These are phyloP conservation scores for Pichia membranifaciens DNA, from an alignment of 805 yeast genomes.

Conservation along the genomic window DNA sequence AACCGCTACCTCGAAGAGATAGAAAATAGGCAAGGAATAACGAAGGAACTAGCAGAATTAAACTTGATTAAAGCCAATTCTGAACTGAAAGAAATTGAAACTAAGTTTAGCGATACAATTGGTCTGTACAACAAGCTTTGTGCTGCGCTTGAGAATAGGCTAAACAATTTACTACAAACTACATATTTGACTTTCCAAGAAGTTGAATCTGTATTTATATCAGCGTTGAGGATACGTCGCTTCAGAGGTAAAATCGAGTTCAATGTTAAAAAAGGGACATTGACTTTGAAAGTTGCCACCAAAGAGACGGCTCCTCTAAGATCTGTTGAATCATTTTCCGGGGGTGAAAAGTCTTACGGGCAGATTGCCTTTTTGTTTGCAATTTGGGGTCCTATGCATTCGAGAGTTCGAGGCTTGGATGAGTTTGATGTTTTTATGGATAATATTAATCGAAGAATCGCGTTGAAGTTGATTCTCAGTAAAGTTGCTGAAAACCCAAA, in stretches of 20 bases:
- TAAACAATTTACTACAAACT: constrained; percentile 36
- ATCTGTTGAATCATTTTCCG: constrained; percentile 79
- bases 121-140: constrained; percentile 26
- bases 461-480: constrained; percentile 65
- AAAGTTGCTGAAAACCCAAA: constrained; percentile 58
- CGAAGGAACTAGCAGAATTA: constrained; percentile 49
- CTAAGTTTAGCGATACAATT: constrained; percentile 33
- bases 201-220: constrained; percentile 52
- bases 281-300: constrained; percentile 58
- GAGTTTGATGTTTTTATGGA: constrained; percentile 99
- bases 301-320: constrained; percentile 53
- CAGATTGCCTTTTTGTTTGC: constrained; percentile 84
- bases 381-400: constrained; percentile 90
- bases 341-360: constrained; percentile 94
- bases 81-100: constrained; percentile 38
- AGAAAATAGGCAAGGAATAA: constrained; percentile 47
- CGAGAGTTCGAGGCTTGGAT: constrained; percentile 83
- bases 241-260: constrained; percentile 69
- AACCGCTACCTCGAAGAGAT: constrained; percentile 44
- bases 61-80: constrained; percentile 41
- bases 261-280: constrained; percentile 44
- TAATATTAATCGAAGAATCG: constrained; percentile 76
- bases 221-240: constrained; percentile 58
- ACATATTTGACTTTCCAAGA: constrained; percentile 38
- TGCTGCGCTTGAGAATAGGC: constrained; percentile 38